phyloP scores from a whole-genome alignment of 257 asterid species.

The Nicotiana paniculata region DNA sequence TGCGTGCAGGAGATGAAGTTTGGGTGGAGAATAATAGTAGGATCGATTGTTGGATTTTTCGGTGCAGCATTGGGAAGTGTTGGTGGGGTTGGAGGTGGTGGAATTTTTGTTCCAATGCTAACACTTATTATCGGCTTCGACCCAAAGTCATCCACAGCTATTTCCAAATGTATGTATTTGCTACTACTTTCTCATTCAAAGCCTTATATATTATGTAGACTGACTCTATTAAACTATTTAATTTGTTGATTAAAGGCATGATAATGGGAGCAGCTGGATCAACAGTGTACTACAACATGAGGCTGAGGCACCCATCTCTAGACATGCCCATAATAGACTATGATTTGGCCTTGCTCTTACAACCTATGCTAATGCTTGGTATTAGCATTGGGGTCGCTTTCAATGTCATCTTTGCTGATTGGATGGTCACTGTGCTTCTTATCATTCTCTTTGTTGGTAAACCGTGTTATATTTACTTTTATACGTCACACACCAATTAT shows the following conservation, averaged over 20 bases:
- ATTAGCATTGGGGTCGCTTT: slow-evolving; percentile 39
- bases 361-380: slow-evolving; percentile 40
- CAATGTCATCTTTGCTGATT: slow-evolving; percentile 36
- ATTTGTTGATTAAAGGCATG: slow-evolving; percentile 17
- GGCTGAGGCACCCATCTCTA: slow-evolving; percentile 30
- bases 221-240: background rate
- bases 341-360: slow-evolving; percentile 30
- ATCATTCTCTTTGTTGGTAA: slow-evolving; percentile 32
- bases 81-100: slow-evolving; percentile 41
- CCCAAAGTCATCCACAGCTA: slow-evolving; percentile 36
- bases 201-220: background rate
- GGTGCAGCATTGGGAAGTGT: slow-evolving; percentile 40
- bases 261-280: slow-evolving; percentile 41
- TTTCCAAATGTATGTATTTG: slow-evolving; percentile 24
- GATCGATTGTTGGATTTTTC: slow-evolving; percentile 26
- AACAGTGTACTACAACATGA: slow-evolving; percentile 32
- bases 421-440: slow-evolving; percentile 39
- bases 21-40: slow-evolving; percentile 27
- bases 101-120: slow-evolving; percentile 35
- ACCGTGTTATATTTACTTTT: background rate
- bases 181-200: background rate
- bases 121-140: slow-evolving; percentile 32
- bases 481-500: no score
- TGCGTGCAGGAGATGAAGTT: slow-evolving; percentile 27
- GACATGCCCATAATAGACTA: slow-evolving; percentile 37